Base-by-base conservation (phyloP, 371 early-diverging fungal genomes). In the Rhizoclosmatium hyalinum region DNA sequence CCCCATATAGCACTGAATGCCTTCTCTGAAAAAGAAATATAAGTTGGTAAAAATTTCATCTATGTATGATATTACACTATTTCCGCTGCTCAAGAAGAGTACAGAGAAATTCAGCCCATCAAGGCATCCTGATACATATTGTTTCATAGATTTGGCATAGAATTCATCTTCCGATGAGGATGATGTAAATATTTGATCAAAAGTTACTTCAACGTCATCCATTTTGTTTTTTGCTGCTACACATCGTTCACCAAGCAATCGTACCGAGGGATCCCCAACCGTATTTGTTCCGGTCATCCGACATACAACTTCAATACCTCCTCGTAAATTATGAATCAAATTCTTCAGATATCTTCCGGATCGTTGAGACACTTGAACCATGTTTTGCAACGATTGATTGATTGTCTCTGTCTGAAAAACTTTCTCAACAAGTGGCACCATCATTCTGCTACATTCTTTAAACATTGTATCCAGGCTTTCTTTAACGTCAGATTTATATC, bases 41-140 rank as follows among this genome's bases (percentile, higher is more conserved):
- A 58, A 58, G 10, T 17, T 6, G 1, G 19, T 17, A 17, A 6
- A 6, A 50, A 17, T 12, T 50, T 50, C 17, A 6, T 17, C 50
- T 2, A 50, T 50, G 50, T 50, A 12, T 50, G 17, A 6, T 1
- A 8, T 58, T 32, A 58, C 58, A 32, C 58, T 58, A 19, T 10
- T 58, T n/a, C 19, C 58, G 32, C 6, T 19, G 21, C 58, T 19
- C 10, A 32, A 21, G 32, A 58, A 6, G 1, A 58, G 17, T 17
- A 58, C 32, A 19, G 17, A 19, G 19, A 58, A 58, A 19, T 58
- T 58, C 58, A 58, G 17, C 17, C 58, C 58, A 58, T 58, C 58
- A 6, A n/a, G 6, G 58, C 58, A 58, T 6, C 6, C 6, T 19
- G 6, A 10, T 21, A 58, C 58, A 19, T 8, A 58, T 8, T 58